Percentiles rank a stretch among this genome's conserved stretches.
Conservation (phyloP, 1,139 yeast species). For the Kurtzmaniella quercitrusa region DNA sequence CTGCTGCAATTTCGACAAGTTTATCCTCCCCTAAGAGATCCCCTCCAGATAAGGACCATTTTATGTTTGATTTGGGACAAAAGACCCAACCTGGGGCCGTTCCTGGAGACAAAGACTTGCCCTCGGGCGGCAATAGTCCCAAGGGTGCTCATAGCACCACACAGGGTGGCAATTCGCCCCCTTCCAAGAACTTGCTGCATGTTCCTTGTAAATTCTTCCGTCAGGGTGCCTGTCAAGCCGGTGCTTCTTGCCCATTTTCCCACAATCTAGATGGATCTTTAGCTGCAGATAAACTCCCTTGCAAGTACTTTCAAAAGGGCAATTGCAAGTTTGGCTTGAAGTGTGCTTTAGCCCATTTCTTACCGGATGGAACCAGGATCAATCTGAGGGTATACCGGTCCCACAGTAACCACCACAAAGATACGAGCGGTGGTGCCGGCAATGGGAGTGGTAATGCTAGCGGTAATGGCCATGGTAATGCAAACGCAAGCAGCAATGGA, state of each 20-base stretch:
- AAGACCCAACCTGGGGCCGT: too few relatives aligned
- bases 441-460: slow-evolving; percentile 5
- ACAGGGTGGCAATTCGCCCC: slow-evolving; percentile 7
- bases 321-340: slow-evolving; percentile 90
- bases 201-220: slow-evolving; percentile 92
- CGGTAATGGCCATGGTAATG: slow-evolving; percentile 7
- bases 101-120: background rate
- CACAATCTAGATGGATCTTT: slow-evolving; percentile 63
- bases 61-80: slow-evolving; percentile 3
- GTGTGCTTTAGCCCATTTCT: slow-evolving; percentile 87
- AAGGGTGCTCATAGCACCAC: too few relatives aligned
- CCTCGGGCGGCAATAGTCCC: background rate
- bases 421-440: background rate
- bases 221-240: slow-evolving; percentile 95
- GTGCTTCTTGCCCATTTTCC: slow-evolving; percentile 84
- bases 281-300: slow-evolving; percentile 65
- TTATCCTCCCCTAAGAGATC: background rate
- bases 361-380: slow-evolving; percentile 84
- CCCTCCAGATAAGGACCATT: slow-evolving; percentile 1
- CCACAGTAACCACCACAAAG: slow-evolving; percentile 3
- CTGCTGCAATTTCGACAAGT: background rate
- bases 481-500: slow-evolving; percentile 4
- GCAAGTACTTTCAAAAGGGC: slow-evolving; percentile 92
- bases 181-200: slow-evolving; percentile 59
- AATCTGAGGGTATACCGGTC: slow-evolving; percentile 38